These are phyloP conservation scores for Tetradesmus obliquus DNA, from an alignment of 139 green algal species.

Conservation along the genomic window DNA sequence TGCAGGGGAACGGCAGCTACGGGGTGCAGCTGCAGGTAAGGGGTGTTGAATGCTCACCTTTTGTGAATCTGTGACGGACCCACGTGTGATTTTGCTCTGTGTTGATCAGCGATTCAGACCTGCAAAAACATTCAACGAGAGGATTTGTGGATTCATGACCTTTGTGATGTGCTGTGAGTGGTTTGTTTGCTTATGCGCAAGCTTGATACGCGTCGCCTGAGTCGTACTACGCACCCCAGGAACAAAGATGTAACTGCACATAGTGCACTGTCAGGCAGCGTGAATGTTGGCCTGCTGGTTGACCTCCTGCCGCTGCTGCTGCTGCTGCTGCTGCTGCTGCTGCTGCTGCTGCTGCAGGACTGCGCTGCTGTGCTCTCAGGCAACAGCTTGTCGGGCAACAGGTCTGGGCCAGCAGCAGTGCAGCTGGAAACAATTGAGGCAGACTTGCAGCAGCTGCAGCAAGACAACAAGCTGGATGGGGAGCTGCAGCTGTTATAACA, in stretches of 20 bases:
- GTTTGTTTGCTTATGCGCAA: too few relatives aligned
- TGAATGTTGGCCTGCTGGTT: background rate
- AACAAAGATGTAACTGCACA: too few relatives aligned
- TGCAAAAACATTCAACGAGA: too few relatives aligned
- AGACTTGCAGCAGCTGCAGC: background rate
- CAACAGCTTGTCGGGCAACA: slow-evolving; percentile 16
- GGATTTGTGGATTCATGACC: too few relatives aligned
- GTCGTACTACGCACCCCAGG: too few relatives aligned
- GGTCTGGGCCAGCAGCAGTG: background rate
- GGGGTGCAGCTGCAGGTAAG: slow-evolving; percentile 22
- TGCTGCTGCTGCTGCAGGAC: slow-evolving; percentile 8
- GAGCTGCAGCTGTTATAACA: background rate
- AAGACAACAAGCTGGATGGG: background rate
- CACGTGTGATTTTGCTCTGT: too few relatives aligned
- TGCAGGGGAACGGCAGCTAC: background rate
- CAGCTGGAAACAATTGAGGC: slow-evolving; percentile 8
- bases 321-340: background rate
- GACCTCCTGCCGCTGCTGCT: background rate
- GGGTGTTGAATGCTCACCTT: too few relatives aligned
- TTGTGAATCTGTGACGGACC: too few relatives aligned
- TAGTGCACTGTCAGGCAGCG: background rate
- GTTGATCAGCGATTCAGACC: too few relatives aligned
- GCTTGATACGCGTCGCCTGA: too few relatives aligned
- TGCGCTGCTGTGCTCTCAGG: background rate
- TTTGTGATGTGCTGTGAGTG: too few relatives aligned